Conservation (phyloP, 2,329 filamentous ascomycete genomes). For the Coleophoma eucalyptorum region DNA sequence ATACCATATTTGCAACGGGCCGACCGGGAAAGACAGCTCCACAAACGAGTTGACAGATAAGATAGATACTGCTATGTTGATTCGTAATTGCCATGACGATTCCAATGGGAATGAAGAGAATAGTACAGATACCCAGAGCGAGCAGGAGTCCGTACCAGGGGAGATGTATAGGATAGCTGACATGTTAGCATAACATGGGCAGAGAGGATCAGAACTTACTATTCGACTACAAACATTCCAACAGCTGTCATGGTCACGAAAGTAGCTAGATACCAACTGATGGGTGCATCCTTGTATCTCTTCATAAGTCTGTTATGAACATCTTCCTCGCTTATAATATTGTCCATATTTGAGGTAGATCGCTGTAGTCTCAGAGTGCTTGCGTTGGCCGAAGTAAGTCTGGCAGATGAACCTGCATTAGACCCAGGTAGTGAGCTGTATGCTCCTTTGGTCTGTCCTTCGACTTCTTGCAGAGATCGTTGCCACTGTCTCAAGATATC, state of each 20-base stretch:
- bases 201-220: conserved; percentile 47
- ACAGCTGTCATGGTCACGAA: conserved; percentile 73
- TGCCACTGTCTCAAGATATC: conserved; percentile 79
- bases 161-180: conserved; percentile 71
- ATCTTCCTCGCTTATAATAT: conserved; percentile 68
- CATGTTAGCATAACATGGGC: neutral
- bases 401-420: conserved; percentile 9
- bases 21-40: conserved; percentile 79
- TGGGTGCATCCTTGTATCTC: conserved; percentile 76
- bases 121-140: conserved; percentile 70
- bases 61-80: conserved; percentile 81
- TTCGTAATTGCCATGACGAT: conserved; percentile 94
- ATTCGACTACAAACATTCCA: conserved; percentile 81
- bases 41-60: conserved; percentile 82
- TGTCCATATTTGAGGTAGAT: conserved; percentile 39
- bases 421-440: conserved; percentile 46
- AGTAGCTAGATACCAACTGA: conserved; percentile 76
- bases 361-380: conserved; percentile 14
- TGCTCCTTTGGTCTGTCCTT: conserved; percentile 40
- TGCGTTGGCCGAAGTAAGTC: neutral
- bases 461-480: conserved; percentile 61
- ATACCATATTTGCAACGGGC: conserved; percentile 90
- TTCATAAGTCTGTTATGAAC: conserved; percentile 83
- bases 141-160: conserved; percentile 85
- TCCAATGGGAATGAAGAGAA: conserved; percentile 86